phyloP scores from a whole-genome alignment of 192 early-diverging fungal genomes.

The Mortierella alpina region DNA sequence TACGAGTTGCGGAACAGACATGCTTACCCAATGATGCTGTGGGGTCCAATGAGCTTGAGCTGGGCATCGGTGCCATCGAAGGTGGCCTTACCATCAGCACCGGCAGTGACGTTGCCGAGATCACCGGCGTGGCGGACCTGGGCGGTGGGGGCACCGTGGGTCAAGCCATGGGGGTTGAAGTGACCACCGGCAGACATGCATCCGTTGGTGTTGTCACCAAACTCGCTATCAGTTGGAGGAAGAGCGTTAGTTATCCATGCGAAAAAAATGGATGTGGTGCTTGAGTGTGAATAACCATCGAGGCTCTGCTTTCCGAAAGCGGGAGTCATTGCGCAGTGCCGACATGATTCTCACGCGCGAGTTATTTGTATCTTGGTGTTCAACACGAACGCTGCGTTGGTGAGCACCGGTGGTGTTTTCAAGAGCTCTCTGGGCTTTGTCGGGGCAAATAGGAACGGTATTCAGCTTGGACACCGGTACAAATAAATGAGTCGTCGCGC shows the following conservation, averaged over 20 bases:
- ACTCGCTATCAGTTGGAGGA: slow-evolving; percentile 62
- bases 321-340: no score
- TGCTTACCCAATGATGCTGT: slow-evolving; percentile 79
- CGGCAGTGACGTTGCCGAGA: slow-evolving; percentile 84
- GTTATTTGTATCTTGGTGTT: no score
- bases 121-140: slow-evolving; percentile 87
- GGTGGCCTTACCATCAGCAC: slow-evolving; percentile 65
- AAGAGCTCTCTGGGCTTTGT: background rate
- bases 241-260: no score
- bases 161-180: slow-evolving; percentile 83
- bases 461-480: background rate
- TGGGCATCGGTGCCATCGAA: slow-evolving; percentile 67
- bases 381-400: no score
- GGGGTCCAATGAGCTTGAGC: slow-evolving; percentile 79
- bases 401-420: no score
- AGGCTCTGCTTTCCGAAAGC: no score
- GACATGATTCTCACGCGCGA: no score
- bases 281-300: background rate
- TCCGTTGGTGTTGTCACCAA: slow-evolving; percentile 84
- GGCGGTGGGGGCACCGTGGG: slow-evolving; percentile 82
- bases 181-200: slow-evolving; percentile 89
- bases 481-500: background rate
- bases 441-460: slow-evolving; percentile 30
- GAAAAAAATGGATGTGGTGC: background rate
- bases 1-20: slow-evolving; percentile 1